Percentiles rank a stretch among this genome's conserved stretches.
Conservation (phyloP, 768 basidiomycete genomes). For the Tulasnella sp. region DNA sequence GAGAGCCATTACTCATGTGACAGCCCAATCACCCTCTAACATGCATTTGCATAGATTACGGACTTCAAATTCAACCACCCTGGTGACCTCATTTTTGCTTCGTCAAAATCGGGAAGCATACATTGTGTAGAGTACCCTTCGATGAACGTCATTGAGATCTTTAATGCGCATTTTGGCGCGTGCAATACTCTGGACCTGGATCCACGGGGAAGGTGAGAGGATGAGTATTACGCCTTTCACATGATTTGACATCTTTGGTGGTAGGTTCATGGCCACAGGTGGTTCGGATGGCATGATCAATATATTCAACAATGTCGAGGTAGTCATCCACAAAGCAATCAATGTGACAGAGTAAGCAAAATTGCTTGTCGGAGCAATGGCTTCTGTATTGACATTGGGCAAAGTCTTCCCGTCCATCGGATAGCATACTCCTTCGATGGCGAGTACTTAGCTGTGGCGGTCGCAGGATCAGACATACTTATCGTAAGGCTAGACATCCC, state of each 20-base stretch:
- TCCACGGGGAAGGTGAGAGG: slow-evolving; percentile 1
- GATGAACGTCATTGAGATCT: not conserved
- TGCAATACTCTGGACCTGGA: slow-evolving; percentile 11
- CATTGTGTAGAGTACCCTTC: slow-evolving; percentile 7
- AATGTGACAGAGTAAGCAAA: slow-evolving; percentile 4
- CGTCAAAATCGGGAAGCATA: slow-evolving; percentile 6
- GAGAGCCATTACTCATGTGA: not conserved
- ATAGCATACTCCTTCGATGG: slow-evolving; percentile 14
- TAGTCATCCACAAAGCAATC: not conserved
- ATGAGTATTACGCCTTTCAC: not conserved
- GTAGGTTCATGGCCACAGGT: slow-evolving; percentile 11
- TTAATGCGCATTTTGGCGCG: slow-evolving; percentile 7
- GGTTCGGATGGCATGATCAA: slow-evolving; percentile 13
- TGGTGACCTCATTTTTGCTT: slow-evolving; percentile 9
- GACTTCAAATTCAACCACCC: slow-evolving; percentile 15
- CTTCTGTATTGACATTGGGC: not conserved
- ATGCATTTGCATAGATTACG: not conserved
- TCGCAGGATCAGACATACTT: not conserved
- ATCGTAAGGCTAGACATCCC: not conserved
- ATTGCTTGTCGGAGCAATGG: not conserved
- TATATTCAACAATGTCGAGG: slow-evolving; percentile 13
- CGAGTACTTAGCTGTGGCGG: slow-evolving; percentile 5
- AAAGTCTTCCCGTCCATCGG: not conserved
- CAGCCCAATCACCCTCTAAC: not conserved
- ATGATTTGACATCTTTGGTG: not conserved